Percentiles rank a stretch among this genome's conserved stretches.
Evolutionary conservation across 148 eudicot species (phyloP).

Genomic region (Euryodendron excelsum): DNA sequence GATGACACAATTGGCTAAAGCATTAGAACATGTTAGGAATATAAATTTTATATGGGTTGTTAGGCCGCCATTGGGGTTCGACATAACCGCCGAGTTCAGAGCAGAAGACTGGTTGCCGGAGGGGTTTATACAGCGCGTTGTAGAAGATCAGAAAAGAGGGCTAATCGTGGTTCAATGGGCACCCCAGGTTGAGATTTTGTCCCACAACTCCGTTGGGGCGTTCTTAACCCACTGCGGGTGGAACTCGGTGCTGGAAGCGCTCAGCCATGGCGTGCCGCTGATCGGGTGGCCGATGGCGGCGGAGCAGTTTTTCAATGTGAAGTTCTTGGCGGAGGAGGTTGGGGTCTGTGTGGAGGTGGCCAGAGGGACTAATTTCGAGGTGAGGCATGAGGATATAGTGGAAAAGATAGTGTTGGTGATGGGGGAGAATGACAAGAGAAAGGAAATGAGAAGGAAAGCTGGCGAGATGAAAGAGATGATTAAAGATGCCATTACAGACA

Average conservation of each 20-base stretch:
- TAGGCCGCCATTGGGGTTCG: conserved; percentile 52
- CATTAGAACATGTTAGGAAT: conserved; percentile 30
- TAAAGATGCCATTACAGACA: conserved; percentile 33
- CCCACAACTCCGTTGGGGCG: conserved; percentile 39
- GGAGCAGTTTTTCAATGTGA: conserved; percentile 58
- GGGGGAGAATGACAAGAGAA: conserved; percentile 34
- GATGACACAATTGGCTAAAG: conserved; percentile 47
- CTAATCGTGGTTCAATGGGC: conserved; percentile 50
- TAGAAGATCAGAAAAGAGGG: conserved; percentile 27
- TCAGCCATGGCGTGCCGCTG: conserved; percentile 46
- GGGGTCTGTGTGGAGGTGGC: conserved; percentile 61
- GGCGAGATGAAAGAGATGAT: conserved; percentile 29
- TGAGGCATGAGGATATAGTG: conserved; percentile 33
- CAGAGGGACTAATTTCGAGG: conserved; percentile 36
- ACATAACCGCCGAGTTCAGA: conserved; percentile 27
- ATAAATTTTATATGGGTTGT: conserved; percentile 67
- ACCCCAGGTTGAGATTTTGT: conserved; percentile 54
- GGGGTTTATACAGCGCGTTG: conserved; percentile 28
- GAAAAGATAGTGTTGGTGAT: conserved; percentile 50
- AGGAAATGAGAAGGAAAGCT: conserved; percentile 36
- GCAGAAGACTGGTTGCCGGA: conserved; percentile 49
- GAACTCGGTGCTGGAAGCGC: conserved; percentile 60
- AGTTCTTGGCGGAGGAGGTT: conserved; percentile 41
- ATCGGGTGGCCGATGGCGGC: conserved; percentile 64
- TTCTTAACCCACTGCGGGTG: conserved; percentile 63